Evolutionary conservation across 495 filamentous ascomycete genomes (phyloP), one percentile per base, ranked within the genome.

Genomic region (Venustampulla echinocandica): DNA sequence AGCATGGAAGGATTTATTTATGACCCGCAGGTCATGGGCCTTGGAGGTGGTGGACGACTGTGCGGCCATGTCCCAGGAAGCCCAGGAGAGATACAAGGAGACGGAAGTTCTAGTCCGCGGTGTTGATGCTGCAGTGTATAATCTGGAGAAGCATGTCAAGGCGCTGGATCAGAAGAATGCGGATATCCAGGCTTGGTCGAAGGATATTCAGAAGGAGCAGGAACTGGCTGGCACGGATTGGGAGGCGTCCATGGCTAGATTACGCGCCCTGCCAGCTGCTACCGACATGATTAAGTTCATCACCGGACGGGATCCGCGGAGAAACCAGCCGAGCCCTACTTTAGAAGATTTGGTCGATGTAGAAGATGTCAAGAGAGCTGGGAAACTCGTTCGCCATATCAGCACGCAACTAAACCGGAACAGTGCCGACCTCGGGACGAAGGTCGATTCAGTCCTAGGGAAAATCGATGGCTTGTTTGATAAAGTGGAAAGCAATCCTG

Each of bases 1-100:
- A 56, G 76, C 84, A 74, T 95, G 88, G 86, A 84, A 84, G 58
- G 77, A 80, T 47, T 69, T 95, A 9, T 93, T 86, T 65, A 78
- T 77, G 58, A 69, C 78, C 18, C 77, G 88, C 21, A 74, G 76
- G 44, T 73, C 68, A 28, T 96, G 90, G 90, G 79, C 85, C n/a
- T 52, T 76, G 28, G 69, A 71, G 25, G 61, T 89, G n/a, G 70
- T 81, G 2, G 75, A 77, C 15, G 75, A 79, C 30, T 87, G 82
- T 53, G 62, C 64, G 17, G 61, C 64, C 3, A 78, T 83, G 62
- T 76, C 81, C 24, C 65, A 69, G 39, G 60, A 60, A 10, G 55
- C 69, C 2, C 56, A 63, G 44, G 59, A 63, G 17, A 66, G 74
- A 15, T 75, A 83, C 52, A 65, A 69, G 44, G 84, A 88, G 55